Conservation (phyloP, 768 basidiomycete species). For the Leccinum longicurvipes region DNA sequence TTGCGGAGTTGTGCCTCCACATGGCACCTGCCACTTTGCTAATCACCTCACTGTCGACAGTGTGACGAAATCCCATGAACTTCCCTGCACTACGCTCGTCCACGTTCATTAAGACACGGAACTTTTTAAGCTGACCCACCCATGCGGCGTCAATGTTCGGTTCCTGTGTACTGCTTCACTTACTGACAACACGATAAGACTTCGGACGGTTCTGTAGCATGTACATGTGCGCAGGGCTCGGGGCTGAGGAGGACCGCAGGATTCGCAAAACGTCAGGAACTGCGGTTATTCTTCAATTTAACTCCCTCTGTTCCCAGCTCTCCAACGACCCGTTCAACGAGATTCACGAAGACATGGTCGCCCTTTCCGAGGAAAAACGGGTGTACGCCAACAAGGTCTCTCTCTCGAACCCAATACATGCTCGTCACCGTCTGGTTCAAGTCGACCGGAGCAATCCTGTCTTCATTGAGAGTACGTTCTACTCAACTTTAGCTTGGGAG, state of each 20-base stretch:
- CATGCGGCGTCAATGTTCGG: neutral
- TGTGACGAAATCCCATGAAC: neutral
- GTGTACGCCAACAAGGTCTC: neutral
- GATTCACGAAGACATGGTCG: neutral
- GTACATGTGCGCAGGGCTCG: neutral
- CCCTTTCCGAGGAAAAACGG: neutral
- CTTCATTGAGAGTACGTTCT: constrained; percentile 9
- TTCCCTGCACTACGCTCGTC: neutral
- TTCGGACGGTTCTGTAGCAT: neutral
- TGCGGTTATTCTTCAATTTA: neutral
- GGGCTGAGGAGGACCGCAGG: neutral
- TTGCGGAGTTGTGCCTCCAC: neutral
- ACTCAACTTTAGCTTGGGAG: neutral
- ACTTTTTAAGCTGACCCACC: neutral
- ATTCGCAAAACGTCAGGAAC: neutral
- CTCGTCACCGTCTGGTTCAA: constrained; percentile 6
- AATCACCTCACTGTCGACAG: neutral
- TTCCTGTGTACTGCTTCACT: neutral
- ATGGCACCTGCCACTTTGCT: neutral
- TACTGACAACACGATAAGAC: too few relatives aligned
- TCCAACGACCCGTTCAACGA: neutral
- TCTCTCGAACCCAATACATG: neutral
- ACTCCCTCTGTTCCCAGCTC: neutral
- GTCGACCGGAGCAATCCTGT: constrained; percentile 2
- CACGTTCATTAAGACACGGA: neutral